Percentiles rank a stretch among this genome's conserved stretches.
Evolutionary conservation across 176 grass and related monocot species (phyloP).

Genomic region (Musa acuminata): DNA sequence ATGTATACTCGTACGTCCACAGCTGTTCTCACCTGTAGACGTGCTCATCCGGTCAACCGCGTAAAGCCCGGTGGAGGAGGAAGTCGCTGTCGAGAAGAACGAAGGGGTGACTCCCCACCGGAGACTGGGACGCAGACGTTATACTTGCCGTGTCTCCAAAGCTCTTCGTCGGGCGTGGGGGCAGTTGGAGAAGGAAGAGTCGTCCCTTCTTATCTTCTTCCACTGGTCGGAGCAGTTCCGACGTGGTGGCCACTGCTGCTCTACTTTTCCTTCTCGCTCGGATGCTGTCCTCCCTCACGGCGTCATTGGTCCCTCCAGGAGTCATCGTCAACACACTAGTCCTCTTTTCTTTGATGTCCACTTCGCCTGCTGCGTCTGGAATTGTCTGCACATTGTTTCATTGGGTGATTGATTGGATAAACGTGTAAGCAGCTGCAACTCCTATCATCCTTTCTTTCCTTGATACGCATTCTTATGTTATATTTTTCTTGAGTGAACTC

Average conservation of each 20-base stretch:
- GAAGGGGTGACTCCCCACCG: not conserved
- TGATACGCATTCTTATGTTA: no score
- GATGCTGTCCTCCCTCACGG: no score
- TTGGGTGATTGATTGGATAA: slow-evolving; percentile 3
- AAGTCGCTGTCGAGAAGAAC: not conserved
- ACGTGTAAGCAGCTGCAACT: slow-evolving; percentile 6
- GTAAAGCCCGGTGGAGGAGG: not conserved
- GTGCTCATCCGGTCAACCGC: not conserved
- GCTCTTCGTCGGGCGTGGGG: not conserved
- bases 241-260: not conserved
- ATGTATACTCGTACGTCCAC: no score
- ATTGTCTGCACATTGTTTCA: not conserved
- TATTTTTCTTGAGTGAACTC: not conserved
- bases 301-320: no score
- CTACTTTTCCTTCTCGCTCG: not conserved
- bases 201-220: not conserved
- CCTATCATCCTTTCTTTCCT: not conserved
- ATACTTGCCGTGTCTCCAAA: not conserved
- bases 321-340: no score
- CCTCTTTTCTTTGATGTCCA: not conserved
- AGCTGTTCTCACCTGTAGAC: not conserved
- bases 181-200: not conserved
- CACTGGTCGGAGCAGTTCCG: not conserved
- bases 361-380: not conserved
- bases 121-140: not conserved